Base-by-base conservation (phyloP, 805 yeast species). In the Barnettozyma botsteinii region DNA sequence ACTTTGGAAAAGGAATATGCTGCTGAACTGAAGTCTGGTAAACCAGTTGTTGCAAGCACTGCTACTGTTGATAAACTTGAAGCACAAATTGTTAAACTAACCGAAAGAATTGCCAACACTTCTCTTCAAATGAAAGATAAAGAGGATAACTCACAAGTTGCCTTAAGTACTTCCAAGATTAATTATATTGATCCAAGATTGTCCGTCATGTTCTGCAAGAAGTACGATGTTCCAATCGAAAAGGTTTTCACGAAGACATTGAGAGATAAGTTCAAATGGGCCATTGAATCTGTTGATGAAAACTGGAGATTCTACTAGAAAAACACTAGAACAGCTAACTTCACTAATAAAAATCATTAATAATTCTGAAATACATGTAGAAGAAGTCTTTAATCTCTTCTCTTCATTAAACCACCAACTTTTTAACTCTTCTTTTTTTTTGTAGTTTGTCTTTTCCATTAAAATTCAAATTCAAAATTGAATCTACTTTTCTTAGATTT, bases 141-240 rank as follows among this genome's bases (percentile, higher is more conserved):
- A 61, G 95, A 91, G 59, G 97, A 88, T 57, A 89, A 89, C 59
- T 85, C 96, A 0, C 85, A 85, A 49, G 97, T 91, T 21, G 89
- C 97, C 0, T 67, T 91, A 49, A 88, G 95, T 34, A 91, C 98
- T 0, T 85, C 95, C 20, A 91, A 91, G 67, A 78, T 85, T 72
- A 91, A 91, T 62, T 91, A 91, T 68, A 91, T 91, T 45, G 98
- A 91, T 61, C 98, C 98, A 20, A 72, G 98, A 49, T 67, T 91
- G 51, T 79, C 95, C 0, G 96, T 87, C 19, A 79, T 85, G 73
- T 91, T 88, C 56, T 75, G 95, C 38, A 89, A 88, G 61, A 85
- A 79, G 62, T 87, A 67, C 57, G 70, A 77, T 40, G 96, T 91
- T 17, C 98, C 98, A 7, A 82, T 91, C 40, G 97, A 91, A 61